Base-by-base conservation (phyloP, 192 early-diverging fungal genomes). In the Mortierella claussenii region DNA sequence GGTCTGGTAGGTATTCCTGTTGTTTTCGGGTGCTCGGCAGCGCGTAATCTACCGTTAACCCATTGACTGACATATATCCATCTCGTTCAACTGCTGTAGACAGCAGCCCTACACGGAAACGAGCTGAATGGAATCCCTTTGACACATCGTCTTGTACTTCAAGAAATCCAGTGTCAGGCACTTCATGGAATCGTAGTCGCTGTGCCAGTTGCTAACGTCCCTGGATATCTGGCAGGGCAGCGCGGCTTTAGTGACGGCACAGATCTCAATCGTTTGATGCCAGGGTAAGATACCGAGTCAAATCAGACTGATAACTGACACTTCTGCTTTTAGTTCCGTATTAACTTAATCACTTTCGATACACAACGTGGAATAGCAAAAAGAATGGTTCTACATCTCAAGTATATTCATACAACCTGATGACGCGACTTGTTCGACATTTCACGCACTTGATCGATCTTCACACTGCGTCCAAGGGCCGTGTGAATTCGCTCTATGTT, bases 91-190 rank as follows among this genome's bases (percentile, higher is more conserved):
- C n/a, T n/a, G n/a, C n/a, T n/a, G n/a, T 82, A 89, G 69, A 97
- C 95, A 0, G 94, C 95, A 13, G 95, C 93, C 0, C 83, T 97
- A 6, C 95, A 97, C 68, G 95, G 95, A 60, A 95, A 97, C 64
- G 95, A 97, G 63, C 81, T 97, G 47, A 97, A 97, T 61, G 95
- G 95, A 23, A 92, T 97, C 23, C 95, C 95, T 12, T 87, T 91
- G 65, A 97, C 95, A 42, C 95, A 97, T 65, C 85, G 92, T 12
- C 87, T 97, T 53, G 89, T 95, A 31, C 82, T 88, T 30, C 70
- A 80, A 23, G 93, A 95, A 49, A 88, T 97, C 43, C 85, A 90
- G 56, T 86, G 91, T 9, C 67, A 83, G 40, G 83, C 82, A 12
- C 82, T 97, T 20, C 89, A 88, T 46, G 95, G 95, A 8, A 94